Base-by-base conservation (phyloP, 331 rosid genomes). In the Acacia pycnantha region DNA sequence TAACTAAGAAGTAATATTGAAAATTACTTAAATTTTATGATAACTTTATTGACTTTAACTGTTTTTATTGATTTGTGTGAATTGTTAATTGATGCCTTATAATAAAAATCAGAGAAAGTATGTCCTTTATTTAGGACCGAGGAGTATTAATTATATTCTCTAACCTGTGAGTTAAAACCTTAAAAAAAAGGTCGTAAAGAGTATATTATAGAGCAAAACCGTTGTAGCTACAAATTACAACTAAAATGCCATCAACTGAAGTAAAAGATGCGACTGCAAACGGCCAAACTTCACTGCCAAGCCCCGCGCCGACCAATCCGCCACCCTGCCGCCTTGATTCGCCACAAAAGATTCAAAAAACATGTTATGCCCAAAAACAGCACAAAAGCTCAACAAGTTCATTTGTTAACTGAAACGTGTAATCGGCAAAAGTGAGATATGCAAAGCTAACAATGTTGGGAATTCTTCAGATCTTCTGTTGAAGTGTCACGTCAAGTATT, bases 401-500 rank as follows among this genome's bases (percentile, higher is more conserved):
- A 70, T 22, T 70, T 12, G 74, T 22, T 70, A 43, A n/a, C 10
- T 21, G 8, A 70, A 69, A 68, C 83, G 69, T 44, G 56, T 43
- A 35, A 64, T 73, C 73, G 31, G 71, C 41, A n/a, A 9, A 54
- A 31, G 70, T 79, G 41, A 41, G 70, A 44, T 78, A 19, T 6
- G 37, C 54, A 41, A 33, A 31, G 26, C 73, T 37, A 0, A 35
- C 54, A 33, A 73, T 11, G 19, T 53, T 59, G 58, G 67, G 31
- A 50, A 71, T 44, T 68, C 83, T 79, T 89, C 82, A 89, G 80
- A 73, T 56, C 70, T 83, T 89, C 59, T 83, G 93, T 85, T 83
- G 86, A 79, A 93, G 93, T 67, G 89, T 83, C 78, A 88, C 93
- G 5, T 88, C 83, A 66, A 89, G 89, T 79, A 95, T 93, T 81